A percentile compares a stretch with the other conserved stretches of the same genome.
These are phyloP conservation scores for Apium graveolens DNA, from an alignment of 129 eudicot species.

Conservation along the genomic window DNA sequence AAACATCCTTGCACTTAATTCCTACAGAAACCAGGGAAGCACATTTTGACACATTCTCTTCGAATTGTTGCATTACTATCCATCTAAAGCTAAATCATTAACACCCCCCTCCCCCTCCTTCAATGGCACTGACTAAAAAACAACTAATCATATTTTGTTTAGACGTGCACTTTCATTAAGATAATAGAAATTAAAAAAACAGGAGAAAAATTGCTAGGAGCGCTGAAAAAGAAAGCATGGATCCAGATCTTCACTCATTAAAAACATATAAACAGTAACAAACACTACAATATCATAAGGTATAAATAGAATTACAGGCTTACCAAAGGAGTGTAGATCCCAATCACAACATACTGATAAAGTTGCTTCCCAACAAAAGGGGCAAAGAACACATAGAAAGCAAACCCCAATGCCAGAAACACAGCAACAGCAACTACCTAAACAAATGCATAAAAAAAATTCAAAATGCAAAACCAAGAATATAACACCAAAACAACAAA, in stretches of 20 bases:
- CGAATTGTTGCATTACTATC: conserved; percentile 13
- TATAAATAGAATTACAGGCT: conserved; percentile 21
- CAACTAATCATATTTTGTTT: not conserved
- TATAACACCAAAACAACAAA: not conserved
- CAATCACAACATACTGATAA: conserved; percentile 87
- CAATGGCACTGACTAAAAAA: conserved; percentile 10
- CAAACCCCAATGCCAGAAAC: conserved; percentile 96
- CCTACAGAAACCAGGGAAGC: not conserved
- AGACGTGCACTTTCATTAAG: not conserved
- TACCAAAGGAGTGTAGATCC: conserved; percentile 95
- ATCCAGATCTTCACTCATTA: conserved; percentile 31
- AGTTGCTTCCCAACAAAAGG: conserved; percentile 93
- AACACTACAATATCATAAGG: conserved; percentile 2
- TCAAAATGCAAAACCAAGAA: not conserved
- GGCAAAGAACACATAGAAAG: conserved; percentile 98
- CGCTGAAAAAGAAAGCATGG: conserved; percentile 27
- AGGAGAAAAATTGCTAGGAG: not conserved
- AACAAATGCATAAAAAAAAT: conserved; percentile 9
- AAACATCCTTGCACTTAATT: not conserved
- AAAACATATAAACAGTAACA: conserved; percentile 4
- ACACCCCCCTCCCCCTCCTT: conserved; percentile 16
- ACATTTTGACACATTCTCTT: not conserved
- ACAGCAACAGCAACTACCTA: conserved; percentile 99
- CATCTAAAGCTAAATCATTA: conserved; percentile 30
- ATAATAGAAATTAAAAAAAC: not conserved